Percentiles rank a stretch among this genome's conserved stretches.
Conservation (phyloP, 805 yeast species). For the Candida germanica region DNA sequence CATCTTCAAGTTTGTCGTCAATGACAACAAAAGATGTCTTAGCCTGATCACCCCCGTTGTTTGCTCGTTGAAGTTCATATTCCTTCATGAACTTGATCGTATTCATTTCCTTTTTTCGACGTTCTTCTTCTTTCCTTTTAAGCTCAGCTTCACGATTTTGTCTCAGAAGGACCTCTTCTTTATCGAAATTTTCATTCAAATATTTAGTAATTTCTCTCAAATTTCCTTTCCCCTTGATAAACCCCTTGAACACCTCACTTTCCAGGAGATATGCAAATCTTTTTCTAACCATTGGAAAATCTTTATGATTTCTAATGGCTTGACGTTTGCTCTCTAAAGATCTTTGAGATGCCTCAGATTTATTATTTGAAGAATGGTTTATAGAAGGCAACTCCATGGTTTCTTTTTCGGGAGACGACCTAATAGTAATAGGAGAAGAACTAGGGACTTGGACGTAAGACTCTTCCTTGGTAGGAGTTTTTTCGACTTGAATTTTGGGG, state of each 20-base stretch:
- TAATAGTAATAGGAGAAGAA: slow-evolving; percentile 35
- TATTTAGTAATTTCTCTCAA: slow-evolving; percentile 37
- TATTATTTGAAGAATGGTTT: slow-evolving; percentile 4
- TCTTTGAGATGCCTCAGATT: slow-evolving; percentile 22
- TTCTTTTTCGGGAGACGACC: slow-evolving; percentile 22
- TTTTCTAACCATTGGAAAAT: slow-evolving; percentile 35
- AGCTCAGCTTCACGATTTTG: slow-evolving; percentile 13
- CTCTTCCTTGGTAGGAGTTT: slow-evolving; percentile 17
- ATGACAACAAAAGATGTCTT: neutral
- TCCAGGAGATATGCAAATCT: slow-evolving; percentile 39
- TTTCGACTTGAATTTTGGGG: slow-evolving; percentile 17
- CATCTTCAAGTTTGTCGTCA: slow-evolving; percentile 2
- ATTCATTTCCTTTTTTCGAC: slow-evolving; percentile 5
- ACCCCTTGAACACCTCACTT: slow-evolving; percentile 39
- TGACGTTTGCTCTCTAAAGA: slow-evolving; percentile 34
- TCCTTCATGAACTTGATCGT: slow-evolving; percentile 8
- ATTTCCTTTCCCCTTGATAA: slow-evolving; percentile 42
- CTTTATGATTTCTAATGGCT: slow-evolving; percentile 35
- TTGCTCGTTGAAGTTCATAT: slow-evolving; percentile 6
- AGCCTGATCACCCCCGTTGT: neutral
- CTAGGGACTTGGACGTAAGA: slow-evolving; percentile 38
- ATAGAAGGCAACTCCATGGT: slow-evolving; percentile 12
- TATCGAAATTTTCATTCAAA: slow-evolving; percentile 34
- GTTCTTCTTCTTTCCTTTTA: slow-evolving; percentile 14
- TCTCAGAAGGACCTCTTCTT: slow-evolving; percentile 20